Conservation (phyloP, 768 basidiomycete species). For the Russula dissimulans region DNA sequence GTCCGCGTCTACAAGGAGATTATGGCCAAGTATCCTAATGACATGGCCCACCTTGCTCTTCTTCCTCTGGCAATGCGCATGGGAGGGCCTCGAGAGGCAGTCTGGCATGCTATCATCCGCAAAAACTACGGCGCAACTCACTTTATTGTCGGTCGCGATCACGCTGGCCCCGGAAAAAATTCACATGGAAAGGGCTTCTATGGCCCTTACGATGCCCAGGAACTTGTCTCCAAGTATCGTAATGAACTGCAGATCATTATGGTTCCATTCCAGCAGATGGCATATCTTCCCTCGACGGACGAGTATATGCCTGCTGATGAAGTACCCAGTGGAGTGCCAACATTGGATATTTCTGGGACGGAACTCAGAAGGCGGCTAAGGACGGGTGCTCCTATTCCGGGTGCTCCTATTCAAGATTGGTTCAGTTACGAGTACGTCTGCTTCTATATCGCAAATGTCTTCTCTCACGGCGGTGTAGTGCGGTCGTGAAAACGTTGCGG, state of each 20-base stretch:
- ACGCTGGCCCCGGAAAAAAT: slow-evolving; percentile 96
- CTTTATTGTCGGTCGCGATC: slow-evolving; percentile 92
- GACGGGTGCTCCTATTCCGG: slow-evolving; percentile 91
- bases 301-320: slow-evolving; percentile 94
- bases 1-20: slow-evolving; percentile 97
- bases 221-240: slow-evolving; percentile 82
- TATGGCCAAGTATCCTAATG: slow-evolving; percentile 97
- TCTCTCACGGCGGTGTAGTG: slow-evolving; percentile 32
- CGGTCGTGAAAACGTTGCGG: slow-evolving; percentile 86
- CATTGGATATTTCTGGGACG: slow-evolving; percentile 96
- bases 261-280: slow-evolving; percentile 97
- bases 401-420: too few relatives aligned
- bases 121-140: slow-evolving; percentile 98
- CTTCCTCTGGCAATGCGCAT: slow-evolving; percentile 98
- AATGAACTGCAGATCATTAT: slow-evolving; percentile 93
- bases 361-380: slow-evolving; percentile 83
- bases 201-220: slow-evolving; percentile 92
- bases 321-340: slow-evolving; percentile 86
- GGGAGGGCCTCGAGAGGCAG: slow-evolving; percentile 96
- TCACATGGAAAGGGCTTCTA: slow-evolving; percentile 95
- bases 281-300: slow-evolving; percentile 90
- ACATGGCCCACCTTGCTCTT: slow-evolving; percentile 95
- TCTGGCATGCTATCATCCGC: slow-evolving; percentile 99
- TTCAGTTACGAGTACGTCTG: slow-evolving; percentile 86
- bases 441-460: neutral